Conservation (phyloP, 2,329 filamentous ascomycete species). For the Fusarium virguliforme region DNA sequence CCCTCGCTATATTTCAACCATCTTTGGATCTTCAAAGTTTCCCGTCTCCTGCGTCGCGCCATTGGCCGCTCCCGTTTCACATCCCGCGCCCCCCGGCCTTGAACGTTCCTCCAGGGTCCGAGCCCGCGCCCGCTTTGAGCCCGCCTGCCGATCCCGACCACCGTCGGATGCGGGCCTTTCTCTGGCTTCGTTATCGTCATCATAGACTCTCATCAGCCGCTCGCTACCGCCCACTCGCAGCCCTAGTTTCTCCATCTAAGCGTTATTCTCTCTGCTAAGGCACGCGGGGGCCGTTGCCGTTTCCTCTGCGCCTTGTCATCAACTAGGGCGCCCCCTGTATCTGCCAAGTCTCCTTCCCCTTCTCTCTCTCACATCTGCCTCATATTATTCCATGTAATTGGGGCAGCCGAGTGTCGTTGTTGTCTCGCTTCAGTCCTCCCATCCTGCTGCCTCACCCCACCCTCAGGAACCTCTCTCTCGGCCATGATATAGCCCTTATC, state of each 20-base stretch:
- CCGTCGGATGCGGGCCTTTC: conserved; percentile 2
- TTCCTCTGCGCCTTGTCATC: conserved; percentile 13
- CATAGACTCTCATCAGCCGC: conserved; percentile 34
- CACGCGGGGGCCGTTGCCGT: conserved; percentile 32
- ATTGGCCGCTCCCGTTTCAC: neutral
- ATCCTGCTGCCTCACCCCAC: neutral
- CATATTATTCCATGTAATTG: neutral
- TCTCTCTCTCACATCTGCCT: conserved; percentile 4
- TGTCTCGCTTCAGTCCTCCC: neutral
- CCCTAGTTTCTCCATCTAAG: conserved; percentile 2
- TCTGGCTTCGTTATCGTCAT: conserved; percentile 27
- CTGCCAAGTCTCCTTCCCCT: conserved; percentile 1
- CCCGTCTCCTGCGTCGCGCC: neutral
- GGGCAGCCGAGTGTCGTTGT: neutral
- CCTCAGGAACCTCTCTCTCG: conserved; percentile 2
- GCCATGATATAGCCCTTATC: conserved; percentile 5
- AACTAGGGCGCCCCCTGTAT: conserved; percentile 21
- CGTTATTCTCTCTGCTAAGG: conserved; percentile 23
- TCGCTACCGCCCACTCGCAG: conserved; percentile 39
- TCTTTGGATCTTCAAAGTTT: neutral
- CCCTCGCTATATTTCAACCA: neutral
- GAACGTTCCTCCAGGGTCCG: conserved; percentile 9
- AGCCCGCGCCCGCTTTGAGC: neutral
- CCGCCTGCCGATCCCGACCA: conserved; percentile 13
- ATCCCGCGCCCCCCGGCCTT: neutral